Evolutionary conservation across 1,284 basidiomycete genomes (phyloP), one percentile per base, ranked within the genome.

Genomic region (Ustilago xerochloae): DNA sequence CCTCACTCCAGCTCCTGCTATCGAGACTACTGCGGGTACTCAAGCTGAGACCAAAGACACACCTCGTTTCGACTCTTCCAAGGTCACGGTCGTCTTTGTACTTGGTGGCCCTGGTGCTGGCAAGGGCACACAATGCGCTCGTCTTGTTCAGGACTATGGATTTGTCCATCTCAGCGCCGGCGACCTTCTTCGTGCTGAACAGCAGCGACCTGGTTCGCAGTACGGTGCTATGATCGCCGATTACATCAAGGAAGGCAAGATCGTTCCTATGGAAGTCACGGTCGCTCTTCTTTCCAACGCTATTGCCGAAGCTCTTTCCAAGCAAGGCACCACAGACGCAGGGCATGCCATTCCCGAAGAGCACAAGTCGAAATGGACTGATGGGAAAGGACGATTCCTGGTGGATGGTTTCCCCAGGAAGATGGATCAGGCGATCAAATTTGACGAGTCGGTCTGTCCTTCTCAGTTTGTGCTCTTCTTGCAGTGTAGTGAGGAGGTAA

Each of bases 361-460:
- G 55, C 77, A 68, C 32, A 75, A 85, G 2, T 86, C 86, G 62
- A 77, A 89, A 26, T 96, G 94, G 94, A 84, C 85, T 26, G 87
- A 89, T 51, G 93, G 91, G 39, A 88, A 87, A 63, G 93, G 92
- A 38, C 90, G 93, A 49, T 99, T 99, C 88, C 88, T 99, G 72
- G 91, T 99, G 76, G 97, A 99, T 78, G 97, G 97, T 4, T 99
- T 99, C 87, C 97, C 97, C 46, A 89, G 97, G 67, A 93, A 97
- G 88, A 94, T 99, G 93, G 97, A 99, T 85, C 97, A 99, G 86
- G 96, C 96, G 0, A 77, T 91, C 82, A 91, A 91, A 85, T 99
- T 99, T 82, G 97, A 99, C 83, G 87, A 93, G 81, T 88, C 90
- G 50, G 95, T 95, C 79, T 78, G 89, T 86, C 79, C 87, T 57